phyloP scores from a whole-genome alignment of 129 eudicot species.

The Rutidosis leptorrhynchoides region DNA sequence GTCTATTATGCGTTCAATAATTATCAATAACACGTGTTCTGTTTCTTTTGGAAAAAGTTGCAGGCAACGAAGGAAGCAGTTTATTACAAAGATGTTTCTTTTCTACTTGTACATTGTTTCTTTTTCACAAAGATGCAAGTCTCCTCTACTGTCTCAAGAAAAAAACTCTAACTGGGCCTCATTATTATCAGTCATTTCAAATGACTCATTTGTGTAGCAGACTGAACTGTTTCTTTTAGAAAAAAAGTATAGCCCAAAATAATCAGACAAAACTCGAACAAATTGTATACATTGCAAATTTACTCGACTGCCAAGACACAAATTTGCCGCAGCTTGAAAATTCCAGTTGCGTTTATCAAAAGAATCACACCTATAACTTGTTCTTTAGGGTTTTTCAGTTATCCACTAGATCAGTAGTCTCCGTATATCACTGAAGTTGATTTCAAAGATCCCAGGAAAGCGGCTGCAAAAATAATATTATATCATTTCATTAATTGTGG shows the following conservation, averaged over 20 bases:
- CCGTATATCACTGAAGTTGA: constrained; percentile 73
- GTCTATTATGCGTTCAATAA: too few relatives aligned
- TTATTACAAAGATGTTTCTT: constrained; percentile 25
- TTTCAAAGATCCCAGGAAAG: constrained; percentile 55
- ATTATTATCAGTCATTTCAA: constrained; percentile 26
- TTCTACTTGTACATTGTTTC: constrained; percentile 29
- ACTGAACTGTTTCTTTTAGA: not conserved
- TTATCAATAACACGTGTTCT: too few relatives aligned
- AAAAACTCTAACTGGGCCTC: constrained; percentile 21
- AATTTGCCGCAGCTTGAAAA: constrained; percentile 20
- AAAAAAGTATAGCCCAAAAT: constrained; percentile 29
- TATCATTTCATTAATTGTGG: not conserved
- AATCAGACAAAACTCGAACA: constrained; percentile 19
- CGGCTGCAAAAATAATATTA: constrained; percentile 47
- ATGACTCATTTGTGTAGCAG: not conserved
- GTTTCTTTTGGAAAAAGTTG: not conserved
- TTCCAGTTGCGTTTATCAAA: constrained; percentile 25
- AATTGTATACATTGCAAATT: constrained; percentile 29
- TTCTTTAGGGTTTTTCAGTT: not conserved
- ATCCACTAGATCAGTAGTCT: constrained; percentile 53
- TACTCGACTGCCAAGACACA: constrained; percentile 11
- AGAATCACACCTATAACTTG: constrained; percentile 23
- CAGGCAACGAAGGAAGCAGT: constrained; percentile 6
- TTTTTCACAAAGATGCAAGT: constrained; percentile 27
- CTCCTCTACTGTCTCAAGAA: constrained; percentile 19